These are phyloP conservation scores for Barnettozyma wickerhamii DNA, from an alignment of 805 yeast species.

Conservation along the genomic window DNA sequence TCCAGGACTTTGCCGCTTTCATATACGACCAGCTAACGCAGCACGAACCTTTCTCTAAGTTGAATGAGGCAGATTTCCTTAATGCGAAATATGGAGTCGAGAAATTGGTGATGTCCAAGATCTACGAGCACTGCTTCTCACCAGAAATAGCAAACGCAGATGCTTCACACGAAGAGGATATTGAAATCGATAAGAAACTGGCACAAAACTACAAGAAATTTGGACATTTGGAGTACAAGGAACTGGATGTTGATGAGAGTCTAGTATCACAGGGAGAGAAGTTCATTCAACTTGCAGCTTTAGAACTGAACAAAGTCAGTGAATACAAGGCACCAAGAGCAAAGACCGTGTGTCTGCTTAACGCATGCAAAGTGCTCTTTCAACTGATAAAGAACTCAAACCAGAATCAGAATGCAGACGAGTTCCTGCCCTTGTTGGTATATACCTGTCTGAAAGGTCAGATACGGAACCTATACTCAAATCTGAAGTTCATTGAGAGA, in stretches of 20 bases:
- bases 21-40: conserved; percentile 56
- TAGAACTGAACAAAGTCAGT: conserved; percentile 74
- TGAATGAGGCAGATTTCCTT: conserved; percentile 54
- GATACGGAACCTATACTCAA: conserved; percentile 64
- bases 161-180: conserved; percentile 57
- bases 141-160: conserved; percentile 57
- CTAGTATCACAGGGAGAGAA: conserved; percentile 43
- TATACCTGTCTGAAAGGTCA: conserved; percentile 70
- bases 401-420: conserved; percentile 81
- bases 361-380: conserved; percentile 89
- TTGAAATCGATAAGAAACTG: conserved; percentile 53
- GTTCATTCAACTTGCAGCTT: conserved; percentile 62
- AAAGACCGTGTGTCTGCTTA: conserved; percentile 84
- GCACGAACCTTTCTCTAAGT: conserved; percentile 69
- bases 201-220: conserved; percentile 52
- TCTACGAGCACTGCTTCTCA: conserved; percentile 74
- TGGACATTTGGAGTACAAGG: conserved; percentile 58
- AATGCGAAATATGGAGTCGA: conserved; percentile 91
- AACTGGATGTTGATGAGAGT: conserved; percentile 67
- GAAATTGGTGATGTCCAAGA: conserved; percentile 83
- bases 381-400: conserved; percentile 69
- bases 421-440: conserved; percentile 85
- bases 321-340: conserved; percentile 91
- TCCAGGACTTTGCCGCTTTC: conserved; percentile 72
- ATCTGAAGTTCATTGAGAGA: conserved; percentile 78